phyloP scores from a whole-genome alignment of 192 early-diverging fungal species.

The Lobulomyces angularis region DNA sequence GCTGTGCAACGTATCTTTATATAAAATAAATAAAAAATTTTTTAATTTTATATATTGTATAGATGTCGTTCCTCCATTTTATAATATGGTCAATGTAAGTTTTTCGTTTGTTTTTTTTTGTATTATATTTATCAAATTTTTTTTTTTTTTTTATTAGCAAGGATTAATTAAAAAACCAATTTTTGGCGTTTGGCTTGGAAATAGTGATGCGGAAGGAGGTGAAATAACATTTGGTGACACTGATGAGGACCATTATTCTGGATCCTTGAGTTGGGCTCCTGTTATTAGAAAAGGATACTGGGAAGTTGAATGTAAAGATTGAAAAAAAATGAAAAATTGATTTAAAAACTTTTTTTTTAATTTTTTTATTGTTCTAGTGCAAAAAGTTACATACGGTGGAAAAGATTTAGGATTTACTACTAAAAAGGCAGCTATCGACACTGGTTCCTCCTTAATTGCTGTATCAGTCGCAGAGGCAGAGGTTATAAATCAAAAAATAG shows the following conservation, averaged over 20 bases:
- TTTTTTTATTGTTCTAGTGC: too few relatives aligned
- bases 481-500: conserved; percentile 78
- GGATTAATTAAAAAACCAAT: conserved; percentile 68
- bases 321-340: too few relatives aligned
- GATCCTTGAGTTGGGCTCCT: conserved; percentile 58
- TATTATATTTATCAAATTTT: too few relatives aligned
- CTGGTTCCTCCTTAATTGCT: conserved; percentile 75
- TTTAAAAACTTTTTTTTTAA: too few relatives aligned
- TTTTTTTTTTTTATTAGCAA: conserved; percentile 19
- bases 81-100: conserved; percentile 65
- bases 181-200: conserved; percentile 79
- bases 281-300: conserved; percentile 91
- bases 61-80: conserved; percentile 94
- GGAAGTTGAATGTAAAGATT: conserved; percentile 93
- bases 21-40: too few relatives aligned
- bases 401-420: conserved; percentile 37
- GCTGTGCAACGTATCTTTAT: conserved; percentile 68
- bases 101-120: neutral
- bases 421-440: conserved; percentile 79
- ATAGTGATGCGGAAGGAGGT: conserved; percentile 64
- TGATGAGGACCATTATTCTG: conserved; percentile 59
- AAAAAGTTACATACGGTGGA: conserved; percentile 65
- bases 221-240: conserved; percentile 82
- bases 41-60: too few relatives aligned
- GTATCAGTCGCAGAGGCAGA: conserved; percentile 67